Percentiles rank a stretch among this genome's conserved stretches.
These are phyloP conservation scores for Platanus orientalis DNA, from an alignment of 164 flowering plant genomes.

Conservation along the genomic window DNA sequence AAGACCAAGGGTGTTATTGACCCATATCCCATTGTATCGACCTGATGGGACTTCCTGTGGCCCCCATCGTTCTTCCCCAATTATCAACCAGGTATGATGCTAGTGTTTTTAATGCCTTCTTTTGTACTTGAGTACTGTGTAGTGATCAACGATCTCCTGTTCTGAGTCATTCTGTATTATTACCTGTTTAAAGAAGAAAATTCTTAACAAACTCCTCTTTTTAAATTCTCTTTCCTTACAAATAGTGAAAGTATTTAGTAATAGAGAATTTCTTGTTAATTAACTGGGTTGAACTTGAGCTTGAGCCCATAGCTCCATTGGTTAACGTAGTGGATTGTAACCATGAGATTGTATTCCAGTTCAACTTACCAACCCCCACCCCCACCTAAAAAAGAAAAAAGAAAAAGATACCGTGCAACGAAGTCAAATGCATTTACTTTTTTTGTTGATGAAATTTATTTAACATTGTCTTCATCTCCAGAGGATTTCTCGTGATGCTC, in stretches of 20 bases:
- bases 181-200: background rate
- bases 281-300: no score
- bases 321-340: no score
- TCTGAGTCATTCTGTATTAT: background rate
- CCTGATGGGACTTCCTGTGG: conserved; percentile 76
- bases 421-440: background rate
- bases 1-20: conserved; percentile 64
- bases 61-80: conserved; percentile 56
- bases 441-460: conserved; percentile 8
- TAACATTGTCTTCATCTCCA: conserved; percentile 29
- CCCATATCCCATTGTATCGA: conserved; percentile 90
- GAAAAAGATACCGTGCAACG: no score
- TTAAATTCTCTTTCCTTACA: no score
- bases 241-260: no score
- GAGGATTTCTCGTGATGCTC: conserved; percentile 41
- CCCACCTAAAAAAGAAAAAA: no score
- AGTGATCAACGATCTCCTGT: background rate
- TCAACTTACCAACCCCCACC: no score
- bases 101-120: background rate
- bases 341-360: no score
- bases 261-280: no score
- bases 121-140: background rate
- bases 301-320: no score
- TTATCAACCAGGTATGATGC: conserved; percentile 70
- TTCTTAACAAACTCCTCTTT: no score